phyloP scores from a whole-genome alignment of 1,284 basidiomycete species.

The Malassezia yamatoensis region DNA sequence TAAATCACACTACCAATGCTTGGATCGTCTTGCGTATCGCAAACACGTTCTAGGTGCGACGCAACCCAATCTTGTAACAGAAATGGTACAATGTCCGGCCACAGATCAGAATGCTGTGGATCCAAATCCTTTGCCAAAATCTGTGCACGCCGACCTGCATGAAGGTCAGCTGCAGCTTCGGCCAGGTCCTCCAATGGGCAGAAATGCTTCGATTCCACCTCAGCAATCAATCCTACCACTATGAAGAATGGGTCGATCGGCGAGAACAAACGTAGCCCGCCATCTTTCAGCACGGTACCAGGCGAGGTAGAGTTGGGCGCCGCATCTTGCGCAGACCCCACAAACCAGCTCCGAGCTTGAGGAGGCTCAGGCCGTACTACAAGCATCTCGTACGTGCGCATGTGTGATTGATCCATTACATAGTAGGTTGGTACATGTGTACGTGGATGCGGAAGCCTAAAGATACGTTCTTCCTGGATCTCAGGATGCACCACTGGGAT shows the following conservation, averaged over 20 bases:
- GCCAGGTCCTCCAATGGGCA: constrained; percentile 9
- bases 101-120: not conserved
- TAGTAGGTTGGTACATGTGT: constrained; percentile 11
- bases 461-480: not conserved
- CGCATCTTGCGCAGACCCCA: not conserved
- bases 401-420: not conserved
- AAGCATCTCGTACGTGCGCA: constrained; percentile 10
- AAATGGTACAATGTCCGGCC: constrained; percentile 10
- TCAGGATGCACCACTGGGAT: constrained; percentile 1
- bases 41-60: constrained; percentile 6
- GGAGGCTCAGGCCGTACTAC: constrained; percentile 5
- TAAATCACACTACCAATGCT: constrained; percentile 7
- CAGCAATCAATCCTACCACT: constrained; percentile 7
- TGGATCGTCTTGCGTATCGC: constrained; percentile 8
- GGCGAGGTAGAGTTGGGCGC: too few species aligned
- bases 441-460: constrained; percentile 14
- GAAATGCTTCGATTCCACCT: not conserved
- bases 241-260: constrained; percentile 15
- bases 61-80: not conserved
- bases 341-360: constrained; percentile 9
- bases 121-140: not conserved
- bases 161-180: constrained; percentile 10
- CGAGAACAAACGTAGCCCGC: constrained; percentile 11
- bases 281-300: constrained; percentile 6
- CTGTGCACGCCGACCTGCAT: constrained; percentile 5